Percentiles rank a stretch among this genome's conserved stretches.
Conservation (phyloP, 139 green algal species). For the Bryopsis sp. region DNA sequence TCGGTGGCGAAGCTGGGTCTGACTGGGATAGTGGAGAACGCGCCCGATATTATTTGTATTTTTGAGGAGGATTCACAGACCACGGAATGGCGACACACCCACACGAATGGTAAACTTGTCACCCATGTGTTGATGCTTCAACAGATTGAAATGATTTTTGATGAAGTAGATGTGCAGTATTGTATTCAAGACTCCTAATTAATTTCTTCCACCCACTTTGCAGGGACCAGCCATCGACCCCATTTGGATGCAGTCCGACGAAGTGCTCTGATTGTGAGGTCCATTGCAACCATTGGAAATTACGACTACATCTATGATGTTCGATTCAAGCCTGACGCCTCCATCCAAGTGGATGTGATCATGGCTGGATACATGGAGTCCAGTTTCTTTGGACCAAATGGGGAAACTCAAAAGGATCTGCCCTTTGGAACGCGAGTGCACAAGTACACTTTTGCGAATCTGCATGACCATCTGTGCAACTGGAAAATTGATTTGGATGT, state of each 20-base stretch:
- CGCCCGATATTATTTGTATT: conserved; percentile 8
- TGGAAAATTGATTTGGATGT: conserved; percentile 34
- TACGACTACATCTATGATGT: conserved; percentile 25
- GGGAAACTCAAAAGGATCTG: conserved; percentile 9
- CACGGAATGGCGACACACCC: conserved; percentile 15
- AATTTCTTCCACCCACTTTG: too few species aligned
- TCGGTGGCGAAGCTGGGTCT: background rate
- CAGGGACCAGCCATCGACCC: too few species aligned
- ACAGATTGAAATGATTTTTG: background rate
- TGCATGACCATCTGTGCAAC: conserved; percentile 30
- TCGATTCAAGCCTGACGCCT: conserved; percentile 22
- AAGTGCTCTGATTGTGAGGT: conserved; percentile 22
- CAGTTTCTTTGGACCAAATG: conserved; percentile 18
- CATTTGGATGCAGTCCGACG: conserved; percentile 16
- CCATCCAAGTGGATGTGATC: conserved; percentile 21
- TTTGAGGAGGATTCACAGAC: conserved; percentile 20
- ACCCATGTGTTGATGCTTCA: too few species aligned
- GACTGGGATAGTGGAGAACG: background rate
- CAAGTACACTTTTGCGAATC: conserved; percentile 17
- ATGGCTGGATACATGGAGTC: conserved; percentile 30
- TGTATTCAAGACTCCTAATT: background rate
- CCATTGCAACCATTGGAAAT: conserved; percentile 26
- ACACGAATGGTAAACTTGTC: conserved; percentile 15
- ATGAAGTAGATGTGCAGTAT: background rate
- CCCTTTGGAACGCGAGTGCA: conserved; percentile 19